Percentiles rank a stretch among this genome's conserved stretches.
phyloP scores from a whole-genome alignment of 129 eudicot species.

The Tagetes erecta region DNA sequence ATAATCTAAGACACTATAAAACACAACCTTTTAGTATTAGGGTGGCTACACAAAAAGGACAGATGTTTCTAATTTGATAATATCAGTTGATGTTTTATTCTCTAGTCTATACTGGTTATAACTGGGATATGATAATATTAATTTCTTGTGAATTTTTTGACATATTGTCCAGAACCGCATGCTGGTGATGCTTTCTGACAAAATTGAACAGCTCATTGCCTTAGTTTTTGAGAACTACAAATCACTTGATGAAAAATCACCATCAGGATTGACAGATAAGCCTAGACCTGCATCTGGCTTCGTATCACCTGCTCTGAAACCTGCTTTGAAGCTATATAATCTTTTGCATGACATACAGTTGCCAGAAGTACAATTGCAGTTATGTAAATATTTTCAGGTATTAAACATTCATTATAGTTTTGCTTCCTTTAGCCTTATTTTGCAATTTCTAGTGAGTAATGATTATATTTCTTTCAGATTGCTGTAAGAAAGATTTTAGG shows the following conservation, averaged over 20 bases:
- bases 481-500: constrained; percentile 76
- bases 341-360: constrained; percentile 59
- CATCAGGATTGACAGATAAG: constrained; percentile 53
- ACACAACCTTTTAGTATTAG: not conserved
- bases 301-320: constrained; percentile 68
- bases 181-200: constrained; percentile 60
- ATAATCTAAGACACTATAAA: not conserved
- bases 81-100: not conserved
- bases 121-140: not conserved
- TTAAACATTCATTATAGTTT: not conserved
- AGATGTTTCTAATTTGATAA: not conserved
- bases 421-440: not conserved
- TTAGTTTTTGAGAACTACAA: constrained; percentile 75
- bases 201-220: constrained; percentile 58
- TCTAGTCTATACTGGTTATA: not conserved
- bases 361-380: constrained; percentile 64
- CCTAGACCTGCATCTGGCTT: constrained; percentile 47
- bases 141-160: constrained; percentile 12
- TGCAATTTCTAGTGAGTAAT: constrained; percentile 24
- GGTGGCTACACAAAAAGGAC: not conserved
- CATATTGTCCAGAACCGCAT: constrained; percentile 65
- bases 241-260: constrained; percentile 63
- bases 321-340: constrained; percentile 68
- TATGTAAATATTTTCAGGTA: constrained; percentile 85
- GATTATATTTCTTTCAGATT: constrained; percentile 40